These are phyloP conservation scores for Asterophora parasitica DNA, from an alignment of 768 basidiomycete species.

Conservation along the genomic window DNA sequence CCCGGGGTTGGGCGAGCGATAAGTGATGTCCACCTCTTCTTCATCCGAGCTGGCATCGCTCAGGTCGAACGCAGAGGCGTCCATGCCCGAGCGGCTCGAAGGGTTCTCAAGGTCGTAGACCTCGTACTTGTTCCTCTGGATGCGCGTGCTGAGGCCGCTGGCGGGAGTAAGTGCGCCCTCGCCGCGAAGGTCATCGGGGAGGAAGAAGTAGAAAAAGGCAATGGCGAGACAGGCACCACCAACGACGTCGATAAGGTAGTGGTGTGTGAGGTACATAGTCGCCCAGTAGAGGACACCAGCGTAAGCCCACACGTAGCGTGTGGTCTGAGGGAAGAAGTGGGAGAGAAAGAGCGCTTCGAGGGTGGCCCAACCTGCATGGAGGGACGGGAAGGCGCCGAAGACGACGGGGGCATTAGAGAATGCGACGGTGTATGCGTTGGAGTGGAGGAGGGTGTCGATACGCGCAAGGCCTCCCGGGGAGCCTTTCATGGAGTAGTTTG, in stretches of 20 bases:
- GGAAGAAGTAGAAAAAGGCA: conserved; percentile 80
- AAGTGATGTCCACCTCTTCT: conserved; percentile 65
- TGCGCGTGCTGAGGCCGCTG: conserved; percentile 20
- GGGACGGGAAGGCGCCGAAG: conserved; percentile 94
- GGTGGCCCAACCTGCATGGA: conserved; percentile 89
- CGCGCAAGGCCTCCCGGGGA: conserved; percentile 91
- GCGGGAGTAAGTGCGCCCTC: conserved; percentile 47
- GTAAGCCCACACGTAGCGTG: conserved; percentile 75
- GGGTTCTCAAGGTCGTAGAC: conserved; percentile 73
- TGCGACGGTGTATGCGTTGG: conserved; percentile 66
- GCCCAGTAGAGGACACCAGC: conserved; percentile 90
- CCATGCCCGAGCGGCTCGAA: conserved; percentile 31
- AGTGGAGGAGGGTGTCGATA: conserved; percentile 84
- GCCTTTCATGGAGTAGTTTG: conserved; percentile 87
- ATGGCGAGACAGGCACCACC: conserved; percentile 90
- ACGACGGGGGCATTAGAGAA: conserved; percentile 90
- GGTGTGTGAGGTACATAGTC: conserved; percentile 98
- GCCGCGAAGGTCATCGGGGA: conserved; percentile 75
- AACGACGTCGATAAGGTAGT: conserved; percentile 98
- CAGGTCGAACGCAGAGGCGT: conserved; percentile 51
- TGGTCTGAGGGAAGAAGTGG: conserved; percentile 85
- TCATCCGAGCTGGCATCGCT: conserved; percentile 57
- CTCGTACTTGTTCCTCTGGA: conserved; percentile 61
- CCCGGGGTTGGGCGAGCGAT: conserved; percentile 56
- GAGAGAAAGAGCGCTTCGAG: conserved; percentile 90